Percentiles rank a stretch among this genome's conserved stretches.
These are phyloP conservation scores for Pythium angustatum DNA, from an alignment of 352 stramenopile genomes.

Conservation along the genomic window DNA sequence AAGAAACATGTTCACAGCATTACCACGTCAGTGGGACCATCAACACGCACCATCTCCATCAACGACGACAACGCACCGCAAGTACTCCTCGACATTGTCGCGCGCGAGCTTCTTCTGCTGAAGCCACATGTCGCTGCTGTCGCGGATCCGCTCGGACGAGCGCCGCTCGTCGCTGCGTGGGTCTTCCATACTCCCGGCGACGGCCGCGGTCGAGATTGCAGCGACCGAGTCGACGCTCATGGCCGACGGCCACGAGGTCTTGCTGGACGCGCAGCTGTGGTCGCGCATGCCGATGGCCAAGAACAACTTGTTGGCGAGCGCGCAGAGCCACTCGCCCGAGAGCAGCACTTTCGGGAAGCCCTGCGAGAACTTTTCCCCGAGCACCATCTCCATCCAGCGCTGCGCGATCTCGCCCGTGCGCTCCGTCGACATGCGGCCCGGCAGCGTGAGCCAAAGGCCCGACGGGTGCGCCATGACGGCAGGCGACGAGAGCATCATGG, in stretches of 20 bases:
- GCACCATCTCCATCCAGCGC: conserved; percentile 89
- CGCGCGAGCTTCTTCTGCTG: conserved; percentile 30
- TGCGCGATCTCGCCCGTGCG: conserved; percentile 70
- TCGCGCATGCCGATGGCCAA: conserved; percentile 78
- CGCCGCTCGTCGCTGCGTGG: conserved; percentile 5
- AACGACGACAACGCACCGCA: conserved; percentile 41
- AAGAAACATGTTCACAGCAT: background rate
- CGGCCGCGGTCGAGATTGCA: background rate
- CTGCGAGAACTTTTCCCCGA: conserved; percentile 67
- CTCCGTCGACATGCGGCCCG: conserved; percentile 28
- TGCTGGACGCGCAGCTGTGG: conserved; percentile 22
- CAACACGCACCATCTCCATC: background rate
- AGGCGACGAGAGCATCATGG: conserved; percentile 31
- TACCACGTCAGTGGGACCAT: background rate
- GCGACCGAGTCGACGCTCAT: conserved; percentile 19
- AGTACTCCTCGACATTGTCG: conserved; percentile 65
- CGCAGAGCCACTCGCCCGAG: conserved; percentile 65
- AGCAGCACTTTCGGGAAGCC: conserved; percentile 56
- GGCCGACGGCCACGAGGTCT: conserved; percentile 30
- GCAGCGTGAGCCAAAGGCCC: conserved; percentile 27
- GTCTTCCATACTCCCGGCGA: conserved; percentile 7
- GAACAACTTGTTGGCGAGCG: conserved; percentile 73
- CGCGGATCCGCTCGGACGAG: conserved; percentile 26
- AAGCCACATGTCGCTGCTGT: conserved; percentile 31
- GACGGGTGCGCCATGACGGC: conserved; percentile 30